A percentile compares a stretch with the other conserved stretches of the same genome.
Conservation (phyloP, 257 asterid species). For the Plantago elongata region DNA sequence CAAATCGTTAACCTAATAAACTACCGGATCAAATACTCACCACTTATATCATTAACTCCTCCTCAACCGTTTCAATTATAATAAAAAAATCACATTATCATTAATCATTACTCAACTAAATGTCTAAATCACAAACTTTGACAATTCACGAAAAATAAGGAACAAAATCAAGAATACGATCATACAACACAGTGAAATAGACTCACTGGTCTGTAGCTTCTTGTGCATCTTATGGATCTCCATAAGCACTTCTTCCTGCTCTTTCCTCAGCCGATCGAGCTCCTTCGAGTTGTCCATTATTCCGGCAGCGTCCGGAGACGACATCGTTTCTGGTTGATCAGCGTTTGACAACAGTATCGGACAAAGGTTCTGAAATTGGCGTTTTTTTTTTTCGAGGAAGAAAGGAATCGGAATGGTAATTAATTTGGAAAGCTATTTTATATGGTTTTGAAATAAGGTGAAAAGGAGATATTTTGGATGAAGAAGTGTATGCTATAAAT, state of each 20-base stretch:
- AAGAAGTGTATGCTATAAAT: too few relatives aligned
- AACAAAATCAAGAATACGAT: background rate
- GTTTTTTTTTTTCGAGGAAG: too few relatives aligned
- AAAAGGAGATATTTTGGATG: too few relatives aligned
- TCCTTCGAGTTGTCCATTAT: constrained; percentile 73
- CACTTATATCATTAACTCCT: background rate
- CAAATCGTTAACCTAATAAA: too few relatives aligned
- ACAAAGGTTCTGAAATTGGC: too few relatives aligned
- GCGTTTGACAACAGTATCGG: too few relatives aligned
- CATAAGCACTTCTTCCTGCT: constrained; percentile 62
- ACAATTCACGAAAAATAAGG: background rate
- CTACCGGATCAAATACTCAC: background rate
- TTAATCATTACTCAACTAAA: background rate
- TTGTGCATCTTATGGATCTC: constrained; percentile 94
- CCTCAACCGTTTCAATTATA: background rate
- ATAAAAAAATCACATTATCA: too few relatives aligned
- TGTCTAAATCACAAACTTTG: constrained; percentile 20
- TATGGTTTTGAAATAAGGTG: too few relatives aligned
- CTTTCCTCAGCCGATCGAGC: constrained; percentile 93
- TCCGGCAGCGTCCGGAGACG: constrained; percentile 71
- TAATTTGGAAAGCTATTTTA: too few relatives aligned
- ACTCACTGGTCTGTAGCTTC: constrained; percentile 80
- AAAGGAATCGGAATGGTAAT: too few relatives aligned
- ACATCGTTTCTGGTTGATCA: constrained; percentile 29
- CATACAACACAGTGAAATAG: background rate